Evolutionary conservation across 129 eudicot species (phyloP).

Genomic region (Daucus carota): DNA sequence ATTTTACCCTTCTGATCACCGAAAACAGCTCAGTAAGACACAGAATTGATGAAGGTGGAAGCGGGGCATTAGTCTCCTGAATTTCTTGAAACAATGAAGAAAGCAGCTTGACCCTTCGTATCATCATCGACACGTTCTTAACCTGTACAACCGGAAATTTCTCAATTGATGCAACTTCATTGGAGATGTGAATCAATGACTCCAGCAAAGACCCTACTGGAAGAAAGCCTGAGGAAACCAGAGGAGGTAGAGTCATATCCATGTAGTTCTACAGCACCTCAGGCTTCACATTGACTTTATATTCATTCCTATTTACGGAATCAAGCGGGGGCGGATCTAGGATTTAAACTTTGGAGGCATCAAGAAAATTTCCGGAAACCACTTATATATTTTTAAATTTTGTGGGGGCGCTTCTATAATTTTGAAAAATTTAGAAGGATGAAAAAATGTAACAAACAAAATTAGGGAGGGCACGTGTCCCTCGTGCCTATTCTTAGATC

Average conservation of each 20-base stretch:
- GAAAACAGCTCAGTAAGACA: conserved; percentile 72
- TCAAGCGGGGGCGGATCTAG: too few species aligned
- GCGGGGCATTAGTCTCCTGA: conserved; percentile 52
- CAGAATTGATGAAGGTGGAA: conserved; percentile 75
- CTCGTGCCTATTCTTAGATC: too few species aligned
- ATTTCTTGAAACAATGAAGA: conserved; percentile 67
- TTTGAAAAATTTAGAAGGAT: too few species aligned
- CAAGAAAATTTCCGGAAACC: too few species aligned
- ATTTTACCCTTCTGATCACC: conserved; percentile 42
- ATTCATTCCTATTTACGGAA: conserved; percentile 12
- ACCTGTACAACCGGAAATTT: conserved; percentile 38
- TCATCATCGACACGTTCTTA: conserved; percentile 50
- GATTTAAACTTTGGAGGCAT: too few species aligned
- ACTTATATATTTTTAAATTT: too few species aligned
- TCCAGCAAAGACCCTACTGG: conserved; percentile 65
- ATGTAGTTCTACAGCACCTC: conserved; percentile 18
- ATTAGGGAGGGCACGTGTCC: too few species aligned
- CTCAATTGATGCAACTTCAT: conserved; percentile 48
- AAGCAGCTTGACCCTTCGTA: conserved; percentile 61
- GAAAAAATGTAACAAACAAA: too few species aligned
- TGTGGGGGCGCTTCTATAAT: too few species aligned
- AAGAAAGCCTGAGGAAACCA: conserved; percentile 60
- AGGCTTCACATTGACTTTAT: neutral
- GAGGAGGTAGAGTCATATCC: conserved; percentile 51
- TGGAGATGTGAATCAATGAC: conserved; percentile 55